Evolutionary conservation across 2,329 filamentous ascomycete genomes (phyloP), one percentile per base, ranked within the genome.

Genomic region (Capronia epimyces): DNA sequence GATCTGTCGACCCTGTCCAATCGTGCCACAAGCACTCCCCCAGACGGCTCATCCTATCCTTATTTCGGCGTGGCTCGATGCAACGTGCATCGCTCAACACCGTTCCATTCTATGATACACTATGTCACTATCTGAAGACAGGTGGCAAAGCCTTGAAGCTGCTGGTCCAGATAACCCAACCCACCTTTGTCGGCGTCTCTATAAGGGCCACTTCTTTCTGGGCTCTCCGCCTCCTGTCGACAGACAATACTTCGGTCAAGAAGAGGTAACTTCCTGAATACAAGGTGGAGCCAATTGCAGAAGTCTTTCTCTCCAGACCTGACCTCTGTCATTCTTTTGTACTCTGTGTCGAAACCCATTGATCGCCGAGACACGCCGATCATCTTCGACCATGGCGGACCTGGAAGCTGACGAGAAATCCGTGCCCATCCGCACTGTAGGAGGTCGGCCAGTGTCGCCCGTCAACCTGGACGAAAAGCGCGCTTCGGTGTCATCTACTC

Each of bases 381-480:
- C 31, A 5, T 10, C 9, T 34, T 6, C 4, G 8, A 46, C 20
- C 8, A 58, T 55, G 52, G 46, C 47, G 13, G 55, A 58, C 32
- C 27, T 55, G 20, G 40, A 58, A 49, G 39, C 22, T 9, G 46
- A 52, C 41, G 50, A 53, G 29, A 58, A 56, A 29, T 24, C 46
- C 12, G 39, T 50, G 29, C 34, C 41, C 15, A 27, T 45, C 24
- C 53, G 54, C 8, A 56, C 45, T 16, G 37, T 52, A 15, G 50
- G 50, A n/a, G 34, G 24, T 18, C 53, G 56, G 7, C 41, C 56
- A 16, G 50, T 52, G 10, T 58, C 56, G 3, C 56, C 56, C 4
- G 56, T 58, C 24, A 42, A 56, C 34, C 21, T 55, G 16, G 46
- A 45, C 16, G 49, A 49, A 18, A 52, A 52, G 20, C 56, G 50